Conservation (phyloP, 1,284 basidiomycete species). For the Heterobasidion irregulare region DNA sequence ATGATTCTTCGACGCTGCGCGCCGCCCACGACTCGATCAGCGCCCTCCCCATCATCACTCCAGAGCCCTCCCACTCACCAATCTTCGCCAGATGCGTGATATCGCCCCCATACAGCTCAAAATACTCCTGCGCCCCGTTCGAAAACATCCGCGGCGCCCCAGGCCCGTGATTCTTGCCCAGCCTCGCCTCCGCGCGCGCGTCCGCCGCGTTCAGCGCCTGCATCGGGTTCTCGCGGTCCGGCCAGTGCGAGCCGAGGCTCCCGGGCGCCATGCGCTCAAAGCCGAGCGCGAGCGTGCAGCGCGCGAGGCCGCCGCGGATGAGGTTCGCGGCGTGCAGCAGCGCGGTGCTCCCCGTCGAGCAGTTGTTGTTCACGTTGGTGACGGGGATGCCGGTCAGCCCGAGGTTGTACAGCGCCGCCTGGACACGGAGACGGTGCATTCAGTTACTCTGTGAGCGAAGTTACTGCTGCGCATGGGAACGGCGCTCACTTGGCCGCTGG, state of each 20-base stretch:
- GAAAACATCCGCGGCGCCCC: conserved; percentile 69
- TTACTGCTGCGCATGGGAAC: background rate
- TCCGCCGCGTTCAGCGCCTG: conserved; percentile 35
- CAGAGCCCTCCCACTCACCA: conserved; percentile 30
- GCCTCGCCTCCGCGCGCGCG: conserved; percentile 43
- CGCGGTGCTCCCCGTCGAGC: conserved; percentile 72
- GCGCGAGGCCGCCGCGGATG: conserved; percentile 62
- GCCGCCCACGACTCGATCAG: background rate
- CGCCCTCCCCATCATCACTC: background rate
- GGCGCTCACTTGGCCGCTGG: conserved; percentile 60
- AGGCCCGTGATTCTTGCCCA: conserved; percentile 63
- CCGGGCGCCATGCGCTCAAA: conserved; percentile 87
- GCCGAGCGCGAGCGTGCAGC: conserved; percentile 78
- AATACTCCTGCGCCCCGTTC: conserved; percentile 76
- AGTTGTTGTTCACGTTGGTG: conserved; percentile 84
- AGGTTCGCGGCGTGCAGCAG: conserved; percentile 62
- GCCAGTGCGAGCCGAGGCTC: conserved; percentile 49
- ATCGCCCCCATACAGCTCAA: conserved; percentile 64
- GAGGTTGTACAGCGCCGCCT: conserved; percentile 78
- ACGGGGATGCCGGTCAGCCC: conserved; percentile 83
- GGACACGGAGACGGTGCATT: background rate
- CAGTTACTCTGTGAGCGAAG: background rate
- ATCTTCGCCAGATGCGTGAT: conserved; percentile 71
- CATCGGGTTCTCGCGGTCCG: conserved; percentile 60
- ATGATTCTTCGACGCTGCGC: conserved; percentile 75